Conservation (phyloP, 1,139 yeast species). For the Yamadazyma epiphylla region DNA sequence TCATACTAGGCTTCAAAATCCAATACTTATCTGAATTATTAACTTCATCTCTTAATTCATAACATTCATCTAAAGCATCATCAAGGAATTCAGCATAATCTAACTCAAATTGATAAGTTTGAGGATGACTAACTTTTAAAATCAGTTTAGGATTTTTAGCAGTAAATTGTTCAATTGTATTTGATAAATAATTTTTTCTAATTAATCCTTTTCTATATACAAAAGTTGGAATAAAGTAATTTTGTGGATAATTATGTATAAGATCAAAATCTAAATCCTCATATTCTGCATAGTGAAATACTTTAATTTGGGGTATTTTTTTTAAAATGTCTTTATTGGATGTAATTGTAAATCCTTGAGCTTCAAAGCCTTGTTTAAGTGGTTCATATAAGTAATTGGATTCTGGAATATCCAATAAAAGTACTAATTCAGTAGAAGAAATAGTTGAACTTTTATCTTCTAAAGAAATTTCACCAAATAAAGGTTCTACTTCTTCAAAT, state of each 20-base stretch:
- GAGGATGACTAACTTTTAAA: conserved; percentile 62
- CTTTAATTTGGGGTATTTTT: conserved; percentile 15
- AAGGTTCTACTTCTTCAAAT: conserved; percentile 53
- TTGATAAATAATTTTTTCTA: conserved; percentile 82
- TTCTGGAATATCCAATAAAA: conserved; percentile 31
- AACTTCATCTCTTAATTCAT: conserved; percentile 78
- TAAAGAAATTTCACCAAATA: conserved; percentile 53
- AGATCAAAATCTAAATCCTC: conserved; percentile 82
- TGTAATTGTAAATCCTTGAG: conserved; percentile 23
- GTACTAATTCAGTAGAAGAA: conserved; percentile 7
- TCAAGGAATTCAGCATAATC: conserved; percentile 96
- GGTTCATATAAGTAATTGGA: conserved; percentile 60
- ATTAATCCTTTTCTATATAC: conserved; percentile 84
- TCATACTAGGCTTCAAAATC: conserved; percentile 95
- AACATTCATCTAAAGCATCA: conserved; percentile 87
- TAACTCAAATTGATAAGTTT: conserved; percentile 76
- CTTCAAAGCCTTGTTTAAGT: conserved; percentile 37
- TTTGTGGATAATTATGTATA: conserved; percentile 28
- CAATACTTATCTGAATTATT: conserved; percentile 63
- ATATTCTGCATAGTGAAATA: conserved; percentile 84
- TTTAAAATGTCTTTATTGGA: conserved; percentile 20
- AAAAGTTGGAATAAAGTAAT: conserved; percentile 74
- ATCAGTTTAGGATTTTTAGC: conserved; percentile 73
- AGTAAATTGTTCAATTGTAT: conserved; percentile 67
- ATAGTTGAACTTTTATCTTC: conserved; percentile 15